Evolutionary conservation across 345 rosid species (phyloP).

Genomic region (Eucalyptus marginata): DNA sequence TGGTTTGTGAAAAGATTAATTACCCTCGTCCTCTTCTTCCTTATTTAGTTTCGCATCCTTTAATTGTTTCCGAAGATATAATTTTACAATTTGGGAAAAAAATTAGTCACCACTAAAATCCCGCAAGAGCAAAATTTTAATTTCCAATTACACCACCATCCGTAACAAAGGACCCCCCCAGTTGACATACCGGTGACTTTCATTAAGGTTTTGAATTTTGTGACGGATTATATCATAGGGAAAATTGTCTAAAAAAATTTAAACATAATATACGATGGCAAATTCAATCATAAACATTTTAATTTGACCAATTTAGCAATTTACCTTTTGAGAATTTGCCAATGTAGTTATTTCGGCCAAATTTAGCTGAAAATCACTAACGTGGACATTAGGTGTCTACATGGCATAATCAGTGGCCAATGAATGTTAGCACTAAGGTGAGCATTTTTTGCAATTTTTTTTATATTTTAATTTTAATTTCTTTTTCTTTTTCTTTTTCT

Average conservation of each 20-base stretch:
- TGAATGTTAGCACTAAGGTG: no score
- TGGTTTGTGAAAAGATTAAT: not conserved
- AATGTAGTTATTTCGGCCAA: fast-evolving
- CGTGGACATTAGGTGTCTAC: fast-evolving
- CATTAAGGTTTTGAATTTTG: no score
- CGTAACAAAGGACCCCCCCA: no score
- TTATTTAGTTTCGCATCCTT: not conserved
- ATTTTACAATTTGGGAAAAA: not conserved
- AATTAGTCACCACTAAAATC: not conserved
- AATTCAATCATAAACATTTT: fast-evolving
- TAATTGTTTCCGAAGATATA: not conserved
- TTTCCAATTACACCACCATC: not conserved
- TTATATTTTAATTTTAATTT: no score
- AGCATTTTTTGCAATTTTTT: no score
- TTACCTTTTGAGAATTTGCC: not conserved
- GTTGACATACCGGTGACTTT: no score
- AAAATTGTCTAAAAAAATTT: not conserved
- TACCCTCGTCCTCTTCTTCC: not conserved
- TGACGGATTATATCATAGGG: no score
- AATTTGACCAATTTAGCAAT: fast-evolving
- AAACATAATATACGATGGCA: fast-evolving
- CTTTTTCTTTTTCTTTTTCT: no score
- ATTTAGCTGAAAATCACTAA: not conserved
- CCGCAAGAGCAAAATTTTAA: not conserved
- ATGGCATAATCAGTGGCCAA: no score